Conservation (phyloP, 2,329 filamentous ascomycete genomes). For the Aspergillus luchuensis region DNA sequence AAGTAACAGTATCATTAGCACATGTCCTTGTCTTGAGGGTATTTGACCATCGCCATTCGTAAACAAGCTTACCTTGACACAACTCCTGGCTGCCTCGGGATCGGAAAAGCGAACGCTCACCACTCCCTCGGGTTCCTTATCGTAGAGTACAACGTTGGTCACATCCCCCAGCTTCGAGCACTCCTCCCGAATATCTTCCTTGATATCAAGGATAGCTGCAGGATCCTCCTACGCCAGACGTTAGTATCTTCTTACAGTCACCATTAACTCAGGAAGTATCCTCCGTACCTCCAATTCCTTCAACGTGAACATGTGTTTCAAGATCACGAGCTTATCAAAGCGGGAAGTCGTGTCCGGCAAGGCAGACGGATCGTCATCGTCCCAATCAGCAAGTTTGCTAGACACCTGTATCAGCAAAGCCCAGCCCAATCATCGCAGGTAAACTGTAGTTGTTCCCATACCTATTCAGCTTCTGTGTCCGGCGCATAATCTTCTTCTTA, state of each 20-base stretch:
- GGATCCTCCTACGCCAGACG: slow-evolving; percentile 64
- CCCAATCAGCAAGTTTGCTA: slow-evolving; percentile 92
- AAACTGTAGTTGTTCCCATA: slow-evolving; percentile 32
- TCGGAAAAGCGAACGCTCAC: slow-evolving; percentile 81
- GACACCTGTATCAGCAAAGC: slow-evolving; percentile 19
- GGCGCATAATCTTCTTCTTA: slow-evolving; percentile 86
- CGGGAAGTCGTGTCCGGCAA: slow-evolving; percentile 58
- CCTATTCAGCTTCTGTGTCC: slow-evolving; percentile 82
- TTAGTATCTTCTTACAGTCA: slow-evolving; percentile 19
- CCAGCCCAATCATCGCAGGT: neutral
- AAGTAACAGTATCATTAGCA: slow-evolving; percentile 16
- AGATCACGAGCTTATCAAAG: slow-evolving; percentile 79
- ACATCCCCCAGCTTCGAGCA: slow-evolving; percentile 83
- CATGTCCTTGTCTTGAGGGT: neutral
- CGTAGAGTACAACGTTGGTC: slow-evolving; percentile 88
- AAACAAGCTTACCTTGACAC: slow-evolving; percentile 55
- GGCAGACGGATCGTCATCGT: slow-evolving; percentile 75
- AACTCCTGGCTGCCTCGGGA: slow-evolving; percentile 69
- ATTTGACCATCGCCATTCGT: neutral
- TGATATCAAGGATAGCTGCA: slow-evolving; percentile 82
- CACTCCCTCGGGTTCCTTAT: slow-evolving; percentile 80
- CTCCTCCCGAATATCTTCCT: slow-evolving; percentile 89
- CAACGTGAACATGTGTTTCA: slow-evolving; percentile 92
- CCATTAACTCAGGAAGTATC: neutral
- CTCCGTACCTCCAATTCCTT: slow-evolving; percentile 67